Evolutionary conservation across 495 filamentous ascomycete genomes (phyloP), one percentile per base, ranked within the genome.

Genomic region (Xylaria cubensis): DNA sequence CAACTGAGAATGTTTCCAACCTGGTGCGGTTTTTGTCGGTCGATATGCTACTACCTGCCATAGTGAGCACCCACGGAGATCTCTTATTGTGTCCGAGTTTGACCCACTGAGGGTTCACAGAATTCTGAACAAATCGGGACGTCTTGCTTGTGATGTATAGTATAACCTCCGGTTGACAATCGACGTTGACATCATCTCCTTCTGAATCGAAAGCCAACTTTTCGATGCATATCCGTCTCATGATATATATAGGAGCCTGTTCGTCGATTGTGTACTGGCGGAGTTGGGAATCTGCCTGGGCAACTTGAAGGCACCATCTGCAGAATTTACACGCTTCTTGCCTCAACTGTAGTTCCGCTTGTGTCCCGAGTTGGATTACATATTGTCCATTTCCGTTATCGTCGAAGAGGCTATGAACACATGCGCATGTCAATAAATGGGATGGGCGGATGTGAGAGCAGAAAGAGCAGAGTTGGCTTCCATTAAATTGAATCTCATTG

Each of bases 251-350:
- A 5, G 32, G 17, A 8, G 19, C 9, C 26, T 61, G 19, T 39
- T 61, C 58, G 58, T 61, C 17, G 32, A 61, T 61, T 39, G 58
- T 61, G 17, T 61, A 61, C 58, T 61, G 58, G 26, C 58, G 58
- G 0, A 61, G 39, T 8, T 34, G 29, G 58, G 58, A 39, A 39
- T 61, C 58, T 61, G 58, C 58, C n/a, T 61, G 58, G 58, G 32
- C 58, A 39, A 61, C 32, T 1, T 39, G 29, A 39, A 61, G 55
- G 19, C 58, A 61, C 58, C 58, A 61, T 9, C 32, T 15, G 39
- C 58, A 61, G 58, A 61, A 61, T 13, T 19, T 34, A 39, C 58
- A 61, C 17, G 17, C 58, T 1, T 19, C 32, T 19, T 39, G 58
- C 32, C 58, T 61, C n/a, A 12, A 39, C 0, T 24, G n/a, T 8